Evolutionary conservation across 192 early-diverging fungal genomes (phyloP), one percentile per base, ranked within the genome.

Genomic region (Chytriomyces confervae): DNA sequence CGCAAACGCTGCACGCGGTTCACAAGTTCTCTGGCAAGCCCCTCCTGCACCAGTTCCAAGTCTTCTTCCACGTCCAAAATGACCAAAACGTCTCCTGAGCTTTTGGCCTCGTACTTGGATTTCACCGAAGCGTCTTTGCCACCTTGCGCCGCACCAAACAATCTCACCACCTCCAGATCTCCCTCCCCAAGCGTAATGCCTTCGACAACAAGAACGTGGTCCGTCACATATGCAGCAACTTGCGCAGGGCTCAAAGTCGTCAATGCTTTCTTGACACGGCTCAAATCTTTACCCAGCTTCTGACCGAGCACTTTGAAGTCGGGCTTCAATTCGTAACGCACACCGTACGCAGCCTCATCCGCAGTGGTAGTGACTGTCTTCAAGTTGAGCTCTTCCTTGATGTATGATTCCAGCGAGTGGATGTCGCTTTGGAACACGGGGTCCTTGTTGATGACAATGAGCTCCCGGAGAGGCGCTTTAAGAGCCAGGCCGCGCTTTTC

Each of bases 1-100:
- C 97, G 91, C 75, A 96, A 81, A 69, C 95, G 89, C 87, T 99
- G 97, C 13, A 97, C 93, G 77, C 97, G 91, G 91, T 99, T 99
- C 72, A 98, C 91, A 66, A 99, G 81, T 86, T 99, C 97, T 62
- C 97, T 91, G 11, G 97, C 97, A 61, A 92, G 76, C 47, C 95
- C 95, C 83, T 98, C 97, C 70, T 94, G 89, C 75, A 95, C 87
- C 50, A 99, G 84, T 66, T 91, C 90, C 50, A 91, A 83, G 80
- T 96, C 94, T n/a, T 91, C 76, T 75, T 91, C 91, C 24, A 86
- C 86, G 82, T 98, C 95, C 78, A 99, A 80, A 75, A 99, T 88
- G 64, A 98, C 92, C 27, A 99, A 82, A 7, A 93, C 93, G 63
- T 95, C 93, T 81, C 88, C 66, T 44, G 63, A 63, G 60, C 44